Evolutionary conservation across 306 rosid genomes (phyloP).

Genomic region (Vigna angularis): DNA sequence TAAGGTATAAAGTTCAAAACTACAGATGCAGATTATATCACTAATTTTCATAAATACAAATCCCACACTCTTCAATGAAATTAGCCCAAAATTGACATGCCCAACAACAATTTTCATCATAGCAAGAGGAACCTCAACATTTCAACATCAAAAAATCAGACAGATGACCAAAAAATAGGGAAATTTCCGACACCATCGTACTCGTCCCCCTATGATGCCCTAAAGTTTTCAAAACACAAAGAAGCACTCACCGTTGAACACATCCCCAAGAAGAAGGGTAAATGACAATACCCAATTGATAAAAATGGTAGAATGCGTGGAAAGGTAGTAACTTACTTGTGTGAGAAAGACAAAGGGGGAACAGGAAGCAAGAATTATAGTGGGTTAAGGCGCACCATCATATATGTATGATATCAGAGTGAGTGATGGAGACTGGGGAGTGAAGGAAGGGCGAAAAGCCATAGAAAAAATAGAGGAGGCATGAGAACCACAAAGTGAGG

Average conservation of each 20-base stretch:
- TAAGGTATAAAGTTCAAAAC: slow-evolving; percentile 30
- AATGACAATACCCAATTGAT: background rate
- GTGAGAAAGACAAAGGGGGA: slow-evolving; percentile 31
- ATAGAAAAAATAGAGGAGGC: slow-evolving; percentile 22
- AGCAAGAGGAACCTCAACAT: slow-evolving; percentile 5
- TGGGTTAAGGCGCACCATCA: background rate
- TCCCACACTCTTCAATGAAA: background rate
- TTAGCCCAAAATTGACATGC: background rate
- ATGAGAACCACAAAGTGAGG: slow-evolving; percentile 62
- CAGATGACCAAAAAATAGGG: background rate
- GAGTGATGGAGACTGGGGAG: slow-evolving; percentile 3
- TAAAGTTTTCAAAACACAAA: background rate
- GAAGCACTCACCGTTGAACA: background rate
- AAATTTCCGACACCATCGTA: background rate
- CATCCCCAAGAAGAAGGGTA: background rate
- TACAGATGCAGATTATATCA: slow-evolving; percentile 16
- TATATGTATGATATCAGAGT: background rate
- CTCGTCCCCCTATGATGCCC: background rate
- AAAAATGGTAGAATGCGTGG: background rate
- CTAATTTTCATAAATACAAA: slow-evolving; percentile 20
- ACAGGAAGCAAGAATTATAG: background rate
- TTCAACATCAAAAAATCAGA: slow-evolving; percentile 4
- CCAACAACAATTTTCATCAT: slow-evolving; percentile 33
- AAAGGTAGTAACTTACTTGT: slow-evolving; percentile 41
- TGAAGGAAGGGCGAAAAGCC: slow-evolving; percentile 17